These are phyloP conservation scores for Leccinum rimulosum DNA, from an alignment of 768 basidiomycete species.

Conservation along the genomic window DNA sequence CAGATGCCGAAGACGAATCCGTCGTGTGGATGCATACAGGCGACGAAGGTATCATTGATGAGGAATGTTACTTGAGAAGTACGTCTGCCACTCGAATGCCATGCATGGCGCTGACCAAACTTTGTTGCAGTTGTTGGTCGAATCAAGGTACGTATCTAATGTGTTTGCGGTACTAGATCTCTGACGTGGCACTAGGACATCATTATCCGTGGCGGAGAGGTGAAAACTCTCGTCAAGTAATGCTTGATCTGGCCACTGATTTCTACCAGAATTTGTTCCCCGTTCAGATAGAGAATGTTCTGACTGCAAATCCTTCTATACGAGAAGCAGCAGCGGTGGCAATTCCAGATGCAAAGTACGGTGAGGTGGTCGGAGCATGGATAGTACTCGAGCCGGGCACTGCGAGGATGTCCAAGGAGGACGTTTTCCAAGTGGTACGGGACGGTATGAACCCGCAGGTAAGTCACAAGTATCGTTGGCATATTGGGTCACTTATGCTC, in stretches of 20 bases:
- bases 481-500: background rate
- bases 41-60: constrained; percentile 78
- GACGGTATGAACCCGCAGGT: constrained; percentile 80
- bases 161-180: background rate
- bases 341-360: constrained; percentile 65
- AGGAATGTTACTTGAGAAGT: constrained; percentile 77
- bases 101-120: background rate
- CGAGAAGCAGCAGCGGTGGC: constrained; percentile 72
- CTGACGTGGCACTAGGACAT: constrained; percentile 51
- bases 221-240: constrained; percentile 25
- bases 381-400: constrained; percentile 48
- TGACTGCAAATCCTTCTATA: constrained; percentile 54
- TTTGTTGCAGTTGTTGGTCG: constrained; percentile 63
- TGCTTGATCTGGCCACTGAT: background rate
- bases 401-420: constrained; percentile 41
- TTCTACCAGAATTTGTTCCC: constrained; percentile 71
- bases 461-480: background rate
- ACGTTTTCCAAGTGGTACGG: constrained; percentile 53
- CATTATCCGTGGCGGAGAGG: constrained; percentile 86
- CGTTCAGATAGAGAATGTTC: constrained; percentile 77
- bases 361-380: constrained; percentile 83
- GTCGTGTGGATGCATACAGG: constrained; percentile 82
- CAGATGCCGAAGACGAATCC: constrained; percentile 47
- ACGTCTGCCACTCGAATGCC: constrained; percentile 23
- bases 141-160: constrained; percentile 54